Evolutionary conservation across 192 early-diverging fungal genomes (phyloP), one percentile per base, ranked within the genome.

Genomic region (Radiomyces spectabilis): DNA sequence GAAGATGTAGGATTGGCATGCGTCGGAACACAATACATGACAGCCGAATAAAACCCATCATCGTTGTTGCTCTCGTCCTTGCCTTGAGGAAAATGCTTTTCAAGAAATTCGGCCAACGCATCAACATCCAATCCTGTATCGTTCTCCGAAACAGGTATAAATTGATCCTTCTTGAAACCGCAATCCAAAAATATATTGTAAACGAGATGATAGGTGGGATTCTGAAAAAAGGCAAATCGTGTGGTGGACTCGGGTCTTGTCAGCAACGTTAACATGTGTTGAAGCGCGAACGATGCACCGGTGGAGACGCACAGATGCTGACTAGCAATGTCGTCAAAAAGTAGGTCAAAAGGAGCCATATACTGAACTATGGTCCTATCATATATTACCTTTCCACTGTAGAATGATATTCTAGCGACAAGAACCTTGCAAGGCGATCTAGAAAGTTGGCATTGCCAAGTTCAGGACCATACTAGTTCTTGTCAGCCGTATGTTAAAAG

Each of bases 21-120:
- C 5, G 59, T 68, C 5, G 66, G 66, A 7, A 68, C 66, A 33
- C 59, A 61, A 34, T 68, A 68, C 2, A 68, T 18, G 10, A 62
- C 63, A 1, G 32, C 47, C 24, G 37, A 41, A 32, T 51, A 65
- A 22, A 45, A 25, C n/a, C 41, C 13, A 16, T 52, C 24, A 1
- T 41, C 7, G n/a, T n/a, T n/a, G n/a, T n/a, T n/a, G 0, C 3
- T 9, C 6, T 16, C 15, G 5, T 31, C 31, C 10, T 41, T 27
- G 1, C 21, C 29, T 15, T 15, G 29, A 24, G 50, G 12, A 30
- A 38, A 40, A 16, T 24, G 42, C 16, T 47, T 27, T 0, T 6
- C 22, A 5, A 65, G 29, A 3, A 41, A 25, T 0, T 21, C 3
- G 30, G 45, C 42, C 1, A 68, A 19, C 22, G 18, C n/a, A 16